phyloP scores from a whole-genome alignment of 2,329 filamentous ascomycete genomes.

The Arthrobotrys iridis region DNA sequence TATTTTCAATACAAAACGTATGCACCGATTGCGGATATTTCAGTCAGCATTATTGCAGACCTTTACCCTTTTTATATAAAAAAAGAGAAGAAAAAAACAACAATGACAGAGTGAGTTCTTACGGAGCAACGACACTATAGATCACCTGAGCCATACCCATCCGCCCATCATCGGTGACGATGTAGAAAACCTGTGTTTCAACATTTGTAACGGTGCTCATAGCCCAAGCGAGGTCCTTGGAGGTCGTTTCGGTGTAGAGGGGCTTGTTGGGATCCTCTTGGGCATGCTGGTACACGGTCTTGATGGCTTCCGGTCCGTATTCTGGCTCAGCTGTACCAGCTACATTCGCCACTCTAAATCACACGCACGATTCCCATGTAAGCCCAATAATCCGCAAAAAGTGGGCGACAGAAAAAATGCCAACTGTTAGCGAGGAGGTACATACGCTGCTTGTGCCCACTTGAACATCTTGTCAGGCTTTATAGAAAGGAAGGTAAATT shows the following conservation, averaged over 20 bases:
- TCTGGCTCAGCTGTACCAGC: slow-evolving; percentile 96
- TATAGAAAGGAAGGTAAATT: neutral
- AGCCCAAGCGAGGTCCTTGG: slow-evolving; percentile 81
- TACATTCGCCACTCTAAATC: slow-evolving; percentile 74
- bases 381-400: neutral
- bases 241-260: slow-evolving; percentile 76
- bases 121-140: slow-evolving; percentile 85
- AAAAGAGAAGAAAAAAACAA: neutral
- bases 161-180: slow-evolving; percentile 80
- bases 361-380: neutral
- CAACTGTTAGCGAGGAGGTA: neutral
- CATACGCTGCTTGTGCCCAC: slow-evolving; percentile 49
- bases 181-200: slow-evolving; percentile 94
- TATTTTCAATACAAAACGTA: slow-evolving; percentile 64
- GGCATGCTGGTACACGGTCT: slow-evolving; percentile 83
- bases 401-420: neutral
- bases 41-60: neutral
- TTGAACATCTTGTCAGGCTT: slow-evolving; percentile 47
- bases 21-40: neutral
- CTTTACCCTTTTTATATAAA: slow-evolving; percentile 8
- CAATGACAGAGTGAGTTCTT: neutral
- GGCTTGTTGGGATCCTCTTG: slow-evolving; percentile 46
- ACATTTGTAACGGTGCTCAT: slow-evolving; percentile 84
- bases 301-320: slow-evolving; percentile 89
- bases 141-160: slow-evolving; percentile 88